A percentile compares a stretch with the other conserved stretches of the same genome.
Conservation (phyloP, 768 basidiomycete genomes). For the Lactarius quietus region DNA sequence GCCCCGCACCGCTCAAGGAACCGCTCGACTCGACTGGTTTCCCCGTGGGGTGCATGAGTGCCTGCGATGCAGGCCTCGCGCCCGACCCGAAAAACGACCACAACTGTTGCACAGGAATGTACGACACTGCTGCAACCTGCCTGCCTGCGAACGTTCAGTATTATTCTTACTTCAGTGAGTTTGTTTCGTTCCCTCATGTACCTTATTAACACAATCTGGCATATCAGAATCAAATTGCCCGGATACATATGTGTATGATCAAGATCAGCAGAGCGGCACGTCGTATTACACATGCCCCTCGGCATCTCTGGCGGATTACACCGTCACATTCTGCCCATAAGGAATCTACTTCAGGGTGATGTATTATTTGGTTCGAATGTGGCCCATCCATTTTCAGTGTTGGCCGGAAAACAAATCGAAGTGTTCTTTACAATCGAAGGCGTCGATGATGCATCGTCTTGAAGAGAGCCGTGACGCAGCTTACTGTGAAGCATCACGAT, state of each 20-base stretch:
- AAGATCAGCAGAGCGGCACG: constrained; percentile 44
- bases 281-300: constrained; percentile 45
- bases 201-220: too few relatives aligned
- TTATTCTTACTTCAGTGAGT: too few relatives aligned
- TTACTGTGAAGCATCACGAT: neutral
- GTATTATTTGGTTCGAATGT: neutral
- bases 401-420: neutral
- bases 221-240: constrained; percentile 40
- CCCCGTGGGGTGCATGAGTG: constrained; percentile 44
- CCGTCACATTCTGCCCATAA: constrained; percentile 44
- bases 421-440: neutral
- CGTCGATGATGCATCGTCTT: neutral
- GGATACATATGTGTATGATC: constrained; percentile 49
- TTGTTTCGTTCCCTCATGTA: too few relatives aligned
- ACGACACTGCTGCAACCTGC: constrained; percentile 52
- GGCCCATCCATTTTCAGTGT: neutral
- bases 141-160: constrained; percentile 49
- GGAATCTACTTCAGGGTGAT: neutral
- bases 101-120: constrained; percentile 61
- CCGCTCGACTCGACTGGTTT: constrained; percentile 37
- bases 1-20: constrained; percentile 34
- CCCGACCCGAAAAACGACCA: constrained; percentile 47
- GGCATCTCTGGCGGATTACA: constrained; percentile 38
- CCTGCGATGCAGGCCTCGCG: constrained; percentile 39
- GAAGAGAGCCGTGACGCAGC: neutral